Conservation (phyloP, 2,329 filamentous ascomycete genomes). For the Cladosporium colombiae region DNA sequence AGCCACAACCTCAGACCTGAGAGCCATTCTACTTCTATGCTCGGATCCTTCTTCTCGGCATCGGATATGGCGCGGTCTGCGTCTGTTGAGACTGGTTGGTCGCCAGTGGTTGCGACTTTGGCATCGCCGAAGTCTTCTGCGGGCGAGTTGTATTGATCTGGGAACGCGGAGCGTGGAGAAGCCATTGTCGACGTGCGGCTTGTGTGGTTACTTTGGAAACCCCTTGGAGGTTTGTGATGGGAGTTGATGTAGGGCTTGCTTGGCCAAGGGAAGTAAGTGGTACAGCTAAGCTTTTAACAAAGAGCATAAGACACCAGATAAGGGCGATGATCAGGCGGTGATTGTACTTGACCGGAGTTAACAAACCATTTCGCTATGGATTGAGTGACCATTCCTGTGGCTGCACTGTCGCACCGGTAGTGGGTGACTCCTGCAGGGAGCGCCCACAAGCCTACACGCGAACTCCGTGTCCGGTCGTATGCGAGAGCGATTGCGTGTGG, state of each 20-base stretch:
- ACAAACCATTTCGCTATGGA: neutral
- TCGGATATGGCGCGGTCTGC: neutral
- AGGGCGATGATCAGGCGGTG: neutral
- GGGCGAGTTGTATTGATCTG: neutral
- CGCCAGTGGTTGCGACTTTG: neutral
- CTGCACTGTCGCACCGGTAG: neutral
- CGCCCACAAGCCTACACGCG: neutral
- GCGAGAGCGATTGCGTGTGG: neutral
- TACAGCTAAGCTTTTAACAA: neutral
- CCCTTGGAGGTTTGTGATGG: neutral
- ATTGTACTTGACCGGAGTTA: neutral
- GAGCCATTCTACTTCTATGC: slow-evolving; percentile 32
- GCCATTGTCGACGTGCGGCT: neutral
- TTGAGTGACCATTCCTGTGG: neutral
- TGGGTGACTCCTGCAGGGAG: neutral
- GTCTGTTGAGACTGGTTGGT: neutral
- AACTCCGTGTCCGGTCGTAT: neutral
- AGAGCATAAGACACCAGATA: neutral
- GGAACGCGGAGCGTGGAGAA: neutral
- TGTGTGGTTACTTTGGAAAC: neutral
- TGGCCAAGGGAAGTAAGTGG: neutral
- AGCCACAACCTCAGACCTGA: slow-evolving; percentile 35
- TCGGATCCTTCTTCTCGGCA: neutral
- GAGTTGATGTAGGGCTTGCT: neutral
- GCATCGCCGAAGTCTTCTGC: neutral